phyloP scores from a whole-genome alignment of 2,329 filamentous ascomycete species.

The Pestalotiopsis sp. region DNA sequence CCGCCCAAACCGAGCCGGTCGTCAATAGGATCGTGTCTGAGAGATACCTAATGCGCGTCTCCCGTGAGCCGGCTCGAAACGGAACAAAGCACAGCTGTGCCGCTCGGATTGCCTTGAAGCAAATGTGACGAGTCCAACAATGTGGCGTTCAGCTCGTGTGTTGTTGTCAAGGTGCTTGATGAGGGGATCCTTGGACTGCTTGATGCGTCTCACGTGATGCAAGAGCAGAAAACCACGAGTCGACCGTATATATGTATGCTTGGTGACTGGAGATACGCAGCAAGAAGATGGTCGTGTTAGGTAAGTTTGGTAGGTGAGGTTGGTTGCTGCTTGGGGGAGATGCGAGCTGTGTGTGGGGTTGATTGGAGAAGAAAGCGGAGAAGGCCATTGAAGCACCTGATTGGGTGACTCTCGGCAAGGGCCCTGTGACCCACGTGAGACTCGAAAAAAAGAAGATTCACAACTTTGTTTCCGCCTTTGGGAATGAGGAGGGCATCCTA shows the following conservation, averaged over 20 bases:
- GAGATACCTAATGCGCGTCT: background rate
- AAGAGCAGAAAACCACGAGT: background rate
- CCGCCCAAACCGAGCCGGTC: background rate
- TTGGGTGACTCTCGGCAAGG: background rate
- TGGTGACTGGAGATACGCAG: background rate
- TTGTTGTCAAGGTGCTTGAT: background rate
- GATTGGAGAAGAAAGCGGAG: background rate
- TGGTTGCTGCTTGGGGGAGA: background rate
- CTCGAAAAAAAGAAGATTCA: background rate
- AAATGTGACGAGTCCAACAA: too few relatives aligned
- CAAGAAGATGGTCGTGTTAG: background rate
- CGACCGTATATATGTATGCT: background rate
- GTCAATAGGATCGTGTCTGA: background rate
- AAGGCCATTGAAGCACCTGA: background rate
- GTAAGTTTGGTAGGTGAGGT: background rate
- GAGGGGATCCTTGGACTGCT: background rate
- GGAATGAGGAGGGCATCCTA: too few relatives aligned
- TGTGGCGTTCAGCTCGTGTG: background rate
- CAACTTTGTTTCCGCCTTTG: too few relatives aligned
- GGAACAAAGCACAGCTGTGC: too few relatives aligned
- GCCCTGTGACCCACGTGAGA: background rate
- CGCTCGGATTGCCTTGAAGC: too few relatives aligned
- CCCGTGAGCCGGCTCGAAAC: background rate
- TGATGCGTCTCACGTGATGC: background rate
- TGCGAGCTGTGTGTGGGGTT: background rate